Evolutionary conservation across 768 basidiomycete genomes (phyloP).

Genomic region (Mycena maculata): DNA sequence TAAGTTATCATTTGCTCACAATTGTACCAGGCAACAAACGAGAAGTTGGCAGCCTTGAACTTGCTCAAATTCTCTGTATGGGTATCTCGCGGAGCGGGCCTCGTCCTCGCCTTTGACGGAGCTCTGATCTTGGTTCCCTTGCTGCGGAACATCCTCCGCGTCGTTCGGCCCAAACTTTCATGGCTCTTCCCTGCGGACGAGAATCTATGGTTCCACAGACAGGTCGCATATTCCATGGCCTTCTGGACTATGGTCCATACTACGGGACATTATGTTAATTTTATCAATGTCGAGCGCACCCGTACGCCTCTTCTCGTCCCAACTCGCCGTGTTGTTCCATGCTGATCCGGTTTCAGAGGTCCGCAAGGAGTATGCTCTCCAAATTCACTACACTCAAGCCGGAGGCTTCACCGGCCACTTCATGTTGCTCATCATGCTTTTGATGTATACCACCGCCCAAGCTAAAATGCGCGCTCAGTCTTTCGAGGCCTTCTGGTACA

Average conservation of each 20-base stretch:
- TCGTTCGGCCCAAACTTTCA: slow-evolving; percentile 80
- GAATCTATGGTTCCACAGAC: slow-evolving; percentile 95
- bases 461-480: slow-evolving; percentile 87
- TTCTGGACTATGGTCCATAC: slow-evolving; percentile 95
- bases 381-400: slow-evolving; percentile 89
- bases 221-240: slow-evolving; percentile 93
- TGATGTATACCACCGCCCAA: slow-evolving; percentile 94
- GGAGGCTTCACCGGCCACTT: slow-evolving; percentile 95
- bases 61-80: slow-evolving; percentile 86
- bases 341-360: slow-evolving; percentile 66
- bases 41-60: slow-evolving; percentile 79
- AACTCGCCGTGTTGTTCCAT: neutral
- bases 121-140: slow-evolving; percentile 89
- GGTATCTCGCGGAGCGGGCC: slow-evolving; percentile 91
- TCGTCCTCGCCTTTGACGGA: slow-evolving; percentile 89
- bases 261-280: slow-evolving; percentile 94
- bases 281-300: slow-evolving; percentile 88
- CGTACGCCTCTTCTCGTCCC: slow-evolving; percentile 61
- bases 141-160: slow-evolving; percentile 87
- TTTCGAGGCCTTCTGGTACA: slow-evolving; percentile 98
- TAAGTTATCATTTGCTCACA: slow-evolving; percentile 14
- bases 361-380: slow-evolving; percentile 76
- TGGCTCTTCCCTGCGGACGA: slow-evolving; percentile 93
- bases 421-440: slow-evolving; percentile 93
- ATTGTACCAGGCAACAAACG: slow-evolving; percentile 64